Conservation (phyloP, 192 early-diverging fungal species). For the Funneliformis geosporum region DNA sequence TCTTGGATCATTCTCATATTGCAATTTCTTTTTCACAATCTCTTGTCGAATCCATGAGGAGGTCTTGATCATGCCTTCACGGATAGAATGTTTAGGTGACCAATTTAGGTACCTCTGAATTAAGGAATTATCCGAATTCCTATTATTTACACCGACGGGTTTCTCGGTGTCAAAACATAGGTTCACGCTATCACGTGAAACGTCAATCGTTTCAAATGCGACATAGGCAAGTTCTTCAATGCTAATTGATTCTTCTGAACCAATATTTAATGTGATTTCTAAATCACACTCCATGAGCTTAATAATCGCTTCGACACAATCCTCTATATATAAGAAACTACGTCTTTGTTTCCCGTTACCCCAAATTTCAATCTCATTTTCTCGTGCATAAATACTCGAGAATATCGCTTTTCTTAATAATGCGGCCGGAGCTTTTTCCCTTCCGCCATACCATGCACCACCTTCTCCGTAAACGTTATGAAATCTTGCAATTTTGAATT, state of each 20-base stretch:
- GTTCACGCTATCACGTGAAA: neutral
- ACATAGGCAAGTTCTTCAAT: neutral
- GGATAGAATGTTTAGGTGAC: neutral
- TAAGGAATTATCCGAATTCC: neutral
- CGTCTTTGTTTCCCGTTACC: neutral
- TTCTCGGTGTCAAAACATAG: neutral
- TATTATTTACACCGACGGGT: neutral
- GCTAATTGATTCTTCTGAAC: neutral
- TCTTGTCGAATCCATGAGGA: neutral
- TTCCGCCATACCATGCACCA: neutral
- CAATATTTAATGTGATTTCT: neutral
- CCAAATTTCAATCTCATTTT: constrained; percentile 5
- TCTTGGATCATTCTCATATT: neutral
- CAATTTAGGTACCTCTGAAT: neutral
- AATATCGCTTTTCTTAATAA: constrained; percentile 1
- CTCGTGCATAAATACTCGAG: neutral
- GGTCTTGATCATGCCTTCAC: neutral
- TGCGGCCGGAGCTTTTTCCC: neutral
- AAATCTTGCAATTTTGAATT: neutral
- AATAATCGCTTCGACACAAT: neutral
- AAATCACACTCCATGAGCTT: constrained; percentile 7
- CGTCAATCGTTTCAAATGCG: neutral
- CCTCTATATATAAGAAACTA: neutral
- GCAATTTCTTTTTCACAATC: neutral
- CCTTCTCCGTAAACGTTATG: neutral